phyloP scores from a whole-genome alignment of 805 yeast genomes.

The Kuraishia capsulata region DNA sequence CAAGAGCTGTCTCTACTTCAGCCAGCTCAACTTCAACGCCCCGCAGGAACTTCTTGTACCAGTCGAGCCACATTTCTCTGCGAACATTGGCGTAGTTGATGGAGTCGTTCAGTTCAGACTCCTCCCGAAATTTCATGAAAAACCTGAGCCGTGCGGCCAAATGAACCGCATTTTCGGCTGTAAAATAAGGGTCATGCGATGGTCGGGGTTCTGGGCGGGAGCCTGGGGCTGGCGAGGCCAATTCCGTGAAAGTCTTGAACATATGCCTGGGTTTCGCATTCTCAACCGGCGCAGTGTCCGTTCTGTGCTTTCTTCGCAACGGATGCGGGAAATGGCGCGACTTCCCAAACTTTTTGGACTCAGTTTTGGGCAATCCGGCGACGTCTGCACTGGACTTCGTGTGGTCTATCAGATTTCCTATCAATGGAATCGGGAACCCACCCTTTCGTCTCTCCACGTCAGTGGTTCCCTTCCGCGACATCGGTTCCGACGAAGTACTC shows the following conservation, averaged over 20 bases:
- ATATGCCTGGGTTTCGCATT: background rate
- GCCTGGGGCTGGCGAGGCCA: background rate
- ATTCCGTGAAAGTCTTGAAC: background rate
- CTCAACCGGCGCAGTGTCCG: background rate
- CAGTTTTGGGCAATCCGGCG: no score
- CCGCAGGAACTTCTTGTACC: constrained; percentile 15
- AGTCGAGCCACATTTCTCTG: constrained; percentile 19
- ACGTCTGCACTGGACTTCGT: background rate
- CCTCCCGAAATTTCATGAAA: constrained; percentile 21
- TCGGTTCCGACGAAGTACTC: background rate
- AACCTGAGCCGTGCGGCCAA: constrained; percentile 14
- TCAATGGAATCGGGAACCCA: background rate
- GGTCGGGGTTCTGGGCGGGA: no score
- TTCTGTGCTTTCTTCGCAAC: background rate
- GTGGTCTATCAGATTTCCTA: background rate
- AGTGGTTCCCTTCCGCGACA: background rate
- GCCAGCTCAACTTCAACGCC: background rate
- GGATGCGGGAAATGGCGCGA: background rate
- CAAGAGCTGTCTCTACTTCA: background rate
- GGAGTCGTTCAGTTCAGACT: constrained; percentile 21
- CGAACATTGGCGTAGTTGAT: constrained; percentile 20
- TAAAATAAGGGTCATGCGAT: background rate
- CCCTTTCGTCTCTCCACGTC: background rate
- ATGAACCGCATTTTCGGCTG: background rate
- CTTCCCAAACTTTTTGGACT: background rate